These are phyloP conservation scores for Xylariaceae sp. DNA, from an alignment of 2,329 filamentous ascomycete species.

Conservation along the genomic window DNA sequence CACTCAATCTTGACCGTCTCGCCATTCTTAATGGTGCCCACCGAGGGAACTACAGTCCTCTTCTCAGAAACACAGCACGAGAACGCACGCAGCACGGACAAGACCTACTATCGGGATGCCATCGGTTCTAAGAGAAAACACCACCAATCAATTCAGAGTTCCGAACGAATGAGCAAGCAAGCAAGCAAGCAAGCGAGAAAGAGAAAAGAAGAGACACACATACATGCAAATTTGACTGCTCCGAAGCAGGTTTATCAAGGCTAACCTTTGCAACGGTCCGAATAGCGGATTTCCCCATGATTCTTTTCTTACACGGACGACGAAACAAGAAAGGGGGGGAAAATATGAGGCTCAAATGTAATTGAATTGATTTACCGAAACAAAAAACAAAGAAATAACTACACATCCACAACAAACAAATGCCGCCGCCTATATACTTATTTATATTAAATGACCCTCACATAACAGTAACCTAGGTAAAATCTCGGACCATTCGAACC, in stretches of 20 bases:
- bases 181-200: neutral
- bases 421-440: too few relatives aligned
- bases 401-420: too few relatives aligned
- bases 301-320: too few relatives aligned
- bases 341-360: too few relatives aligned
- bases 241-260: constrained; percentile 63
- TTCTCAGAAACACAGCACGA: neutral
- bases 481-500: too few relatives aligned
- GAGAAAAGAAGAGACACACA: constrained; percentile 28
- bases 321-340: too few relatives aligned
- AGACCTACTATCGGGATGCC: constrained; percentile 78
- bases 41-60: constrained; percentile 59
- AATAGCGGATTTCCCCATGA: constrained; percentile 45
- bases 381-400: too few relatives aligned
- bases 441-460: too few relatives aligned
- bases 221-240: constrained; percentile 68
- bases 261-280: constrained; percentile 69
- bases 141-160: neutral
- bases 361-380: too few relatives aligned
- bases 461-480: too few relatives aligned
- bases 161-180: neutral
- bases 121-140: constrained; percentile 59
- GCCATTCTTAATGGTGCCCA: constrained; percentile 67
- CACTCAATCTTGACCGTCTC: constrained; percentile 94
- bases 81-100: neutral